These are phyloP conservation scores for Syncephalastrum contaminatum DNA, from an alignment of 371 early-diverging fungal species.

Conservation along the genomic window DNA sequence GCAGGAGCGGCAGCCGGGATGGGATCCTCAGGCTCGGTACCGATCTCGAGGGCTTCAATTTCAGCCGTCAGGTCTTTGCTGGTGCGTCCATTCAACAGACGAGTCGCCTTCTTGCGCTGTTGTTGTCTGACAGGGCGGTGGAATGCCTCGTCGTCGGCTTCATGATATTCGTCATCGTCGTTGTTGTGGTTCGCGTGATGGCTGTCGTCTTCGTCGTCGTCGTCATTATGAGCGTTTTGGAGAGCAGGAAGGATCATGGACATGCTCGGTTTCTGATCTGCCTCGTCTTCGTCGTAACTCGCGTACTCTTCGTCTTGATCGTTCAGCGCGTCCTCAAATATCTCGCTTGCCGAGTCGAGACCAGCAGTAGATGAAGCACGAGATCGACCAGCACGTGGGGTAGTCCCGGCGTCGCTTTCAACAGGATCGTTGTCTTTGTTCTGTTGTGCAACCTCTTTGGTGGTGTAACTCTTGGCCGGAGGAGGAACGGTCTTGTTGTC, in stretches of 20 bases:
- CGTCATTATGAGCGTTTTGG: slow-evolving; percentile 1
- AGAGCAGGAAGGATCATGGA: slow-evolving; percentile 6
- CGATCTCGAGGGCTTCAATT: slow-evolving; percentile 11
- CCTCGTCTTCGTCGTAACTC: not conserved
- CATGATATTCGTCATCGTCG: not conserved
- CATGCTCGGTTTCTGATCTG: not conserved
- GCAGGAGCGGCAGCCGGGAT: not conserved
- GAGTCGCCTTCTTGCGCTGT: not conserved
- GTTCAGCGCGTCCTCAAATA: slow-evolving; percentile 23
- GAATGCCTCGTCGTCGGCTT: slow-evolving; percentile 1
- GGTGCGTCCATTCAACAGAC: not conserved
- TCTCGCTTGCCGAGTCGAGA: slow-evolving; percentile 22
- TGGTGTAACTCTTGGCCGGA: not conserved
- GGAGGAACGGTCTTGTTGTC: not conserved
- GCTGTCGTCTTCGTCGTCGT: not conserved
- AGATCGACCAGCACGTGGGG: slow-evolving; percentile 15
- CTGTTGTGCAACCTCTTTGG: not conserved
- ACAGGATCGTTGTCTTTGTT: slow-evolving; percentile 1
- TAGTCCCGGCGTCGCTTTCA: slow-evolving; percentile 12
- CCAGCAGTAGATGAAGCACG: slow-evolving; percentile 19
- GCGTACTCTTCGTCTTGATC: slow-evolving; percentile 9
- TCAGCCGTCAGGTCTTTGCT: slow-evolving; percentile 7
- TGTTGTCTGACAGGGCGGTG: not conserved
- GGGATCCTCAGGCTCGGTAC: not conserved
- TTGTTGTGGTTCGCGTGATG: not conserved